Evolutionary conservation across 2,329 filamentous ascomycete genomes (phyloP).

Genomic region (Pleomassaria siparia): DNA sequence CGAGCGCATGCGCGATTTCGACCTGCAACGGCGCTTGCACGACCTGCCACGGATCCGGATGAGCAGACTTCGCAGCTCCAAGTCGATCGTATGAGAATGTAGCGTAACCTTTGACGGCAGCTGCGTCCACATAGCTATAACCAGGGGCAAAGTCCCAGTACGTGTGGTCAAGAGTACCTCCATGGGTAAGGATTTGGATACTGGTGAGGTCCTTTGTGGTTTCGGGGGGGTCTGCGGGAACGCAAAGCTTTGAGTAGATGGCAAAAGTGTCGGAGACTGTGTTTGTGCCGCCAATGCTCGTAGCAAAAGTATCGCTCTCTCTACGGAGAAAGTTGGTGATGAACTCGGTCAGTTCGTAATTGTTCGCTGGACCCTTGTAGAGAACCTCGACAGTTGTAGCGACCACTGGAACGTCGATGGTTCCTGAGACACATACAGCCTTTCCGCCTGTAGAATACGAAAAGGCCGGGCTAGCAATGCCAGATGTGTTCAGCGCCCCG

Average conservation of each 20-base stretch:
- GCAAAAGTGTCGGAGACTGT: conserved; percentile 3
- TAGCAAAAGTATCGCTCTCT: not conserved
- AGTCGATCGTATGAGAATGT: conserved; percentile 49
- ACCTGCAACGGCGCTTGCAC: conserved; percentile 44
- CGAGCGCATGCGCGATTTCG: conserved; percentile 40
- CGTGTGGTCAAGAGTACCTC: conserved; percentile 42
- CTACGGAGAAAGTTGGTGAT: not conserved
- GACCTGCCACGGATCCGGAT: conserved; percentile 42
- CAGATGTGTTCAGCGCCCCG: not conserved
- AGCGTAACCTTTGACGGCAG: conserved; percentile 41
- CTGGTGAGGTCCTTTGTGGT: conserved; percentile 9
- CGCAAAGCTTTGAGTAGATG: conserved; percentile 23
- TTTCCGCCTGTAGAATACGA: conserved; percentile 4
- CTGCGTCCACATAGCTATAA: conserved; percentile 47
- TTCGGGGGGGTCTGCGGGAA: conserved; percentile 14
- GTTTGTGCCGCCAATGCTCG: not conserved
- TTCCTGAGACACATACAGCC: conserved; percentile 4
- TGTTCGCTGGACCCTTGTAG: not conserved
- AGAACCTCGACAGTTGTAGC: conserved; percentile 3
- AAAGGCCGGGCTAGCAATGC: not conserved
- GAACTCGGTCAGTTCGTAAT: conserved; percentile 6
- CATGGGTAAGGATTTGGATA: conserved; percentile 46
- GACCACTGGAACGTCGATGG: not conserved
- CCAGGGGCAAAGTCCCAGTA: conserved; percentile 44
- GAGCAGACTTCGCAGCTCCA: conserved; percentile 41